Conservation (phyloP, 1,284 basidiomycete species). For the Polyporus tsugae region DNA sequence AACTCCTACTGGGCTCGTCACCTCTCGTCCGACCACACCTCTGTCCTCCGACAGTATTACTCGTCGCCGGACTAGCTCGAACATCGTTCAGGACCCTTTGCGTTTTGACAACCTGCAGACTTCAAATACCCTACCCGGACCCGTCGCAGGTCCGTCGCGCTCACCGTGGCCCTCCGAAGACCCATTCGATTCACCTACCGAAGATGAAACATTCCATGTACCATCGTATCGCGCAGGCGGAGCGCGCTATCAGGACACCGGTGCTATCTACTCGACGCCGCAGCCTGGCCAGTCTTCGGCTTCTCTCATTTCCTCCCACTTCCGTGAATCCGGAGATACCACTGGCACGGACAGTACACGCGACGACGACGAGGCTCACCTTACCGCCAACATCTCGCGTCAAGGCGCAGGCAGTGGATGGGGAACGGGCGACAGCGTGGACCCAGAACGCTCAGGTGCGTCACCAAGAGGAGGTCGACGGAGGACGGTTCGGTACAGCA, state of each 20-base stretch:
- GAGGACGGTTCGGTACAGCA: conserved; percentile 58
- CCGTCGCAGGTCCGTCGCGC: conserved; percentile 27
- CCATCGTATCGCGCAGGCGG: conserved; percentile 28
- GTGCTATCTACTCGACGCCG: conserved; percentile 47
- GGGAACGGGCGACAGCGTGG: conserved; percentile 38
- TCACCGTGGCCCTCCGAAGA: conserved; percentile 49
- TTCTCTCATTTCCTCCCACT: conserved; percentile 54
- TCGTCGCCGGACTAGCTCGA: conserved; percentile 66
- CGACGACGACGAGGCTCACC: conserved; percentile 63
- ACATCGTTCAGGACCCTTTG: conserved; percentile 54
- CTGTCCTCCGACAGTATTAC: conserved; percentile 54
- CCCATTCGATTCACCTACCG: conserved; percentile 51
- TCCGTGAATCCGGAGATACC: conserved; percentile 45
- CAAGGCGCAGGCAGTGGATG: conserved; percentile 44
- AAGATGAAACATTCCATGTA: conserved; percentile 39
- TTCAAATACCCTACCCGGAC: conserved; percentile 15
- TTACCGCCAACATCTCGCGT: conserved; percentile 60
- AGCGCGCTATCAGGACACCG: conserved; percentile 40
- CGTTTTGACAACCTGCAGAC: conserved; percentile 41
- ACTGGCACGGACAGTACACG: conserved; percentile 51
- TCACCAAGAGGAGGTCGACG: conserved; percentile 47
- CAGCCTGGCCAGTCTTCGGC: conserved; percentile 58
- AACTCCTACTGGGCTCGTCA: conserved; percentile 52
- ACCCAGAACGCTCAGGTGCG: conserved; percentile 43
- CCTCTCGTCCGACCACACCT: conserved; percentile 56